Evolutionary conservation across 1,284 basidiomycete species (phyloP), one percentile per base, ranked within the genome.

Genomic region (Cryptococcus amylolentus): DNA sequence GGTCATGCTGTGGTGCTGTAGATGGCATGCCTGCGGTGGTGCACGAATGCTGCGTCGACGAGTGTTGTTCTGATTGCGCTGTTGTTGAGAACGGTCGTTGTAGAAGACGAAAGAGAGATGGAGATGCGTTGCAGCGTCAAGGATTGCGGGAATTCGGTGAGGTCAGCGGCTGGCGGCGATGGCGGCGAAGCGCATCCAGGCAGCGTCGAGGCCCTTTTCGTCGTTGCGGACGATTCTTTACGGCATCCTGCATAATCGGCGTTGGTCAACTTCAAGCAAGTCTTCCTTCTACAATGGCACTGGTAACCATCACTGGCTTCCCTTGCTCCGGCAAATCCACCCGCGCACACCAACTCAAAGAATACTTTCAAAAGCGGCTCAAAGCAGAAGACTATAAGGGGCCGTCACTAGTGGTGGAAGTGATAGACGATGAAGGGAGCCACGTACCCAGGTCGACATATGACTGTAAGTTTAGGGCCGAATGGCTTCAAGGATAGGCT

Each of bases 281-380:
- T 16, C 1, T 46, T 26, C 6, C 18, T 26, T 46, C 27, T 46
- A 23, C 18, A 52, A 98, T 98, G 94, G 92, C 94, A n/a, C 82
- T 98, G 52, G 81, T 98, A 64, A 94, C 92, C 3, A 81, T 98
- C 42, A 85, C 88, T n/a, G 95, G 95, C 10, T 92, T 84, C 75
- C 94, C 95, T 0, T 86, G 82, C 66, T 87, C 88, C 43, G 94
- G 95, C 54, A 97, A 98, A 75, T 84, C 88, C 0, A 81, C 76
- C n/a, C 80, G 92, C 46, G 86, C 86, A 0, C 62, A 76, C 1
- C 84, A 92, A 70, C 81, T 98, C 52, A 81, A 82, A 45, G 65
- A 70, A 2, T 82, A 84, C 65, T 80, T 98, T 45, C 80, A 88
- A 55, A 49, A 61, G 7, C 82, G 83, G 35, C 75, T 92, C 8